Evolutionary conservation across 2,329 filamentous ascomycete genomes (phyloP).

Genomic region (Diaporthe velutina): DNA sequence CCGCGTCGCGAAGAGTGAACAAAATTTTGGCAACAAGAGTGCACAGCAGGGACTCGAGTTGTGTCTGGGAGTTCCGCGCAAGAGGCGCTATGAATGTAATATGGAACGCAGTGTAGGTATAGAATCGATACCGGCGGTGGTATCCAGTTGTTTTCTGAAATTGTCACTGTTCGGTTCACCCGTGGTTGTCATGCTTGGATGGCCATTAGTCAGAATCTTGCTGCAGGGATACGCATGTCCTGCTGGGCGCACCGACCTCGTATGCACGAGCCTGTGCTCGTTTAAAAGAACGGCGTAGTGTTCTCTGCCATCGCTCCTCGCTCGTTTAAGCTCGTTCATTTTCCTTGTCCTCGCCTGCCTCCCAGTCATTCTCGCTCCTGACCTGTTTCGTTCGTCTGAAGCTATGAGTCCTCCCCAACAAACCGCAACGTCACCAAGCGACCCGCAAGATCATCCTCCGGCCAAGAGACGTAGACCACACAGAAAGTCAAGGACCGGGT

Average conservation of each 20-base stretch:
- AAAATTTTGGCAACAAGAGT: background rate
- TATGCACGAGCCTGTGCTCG: background rate
- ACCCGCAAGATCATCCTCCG: background rate
- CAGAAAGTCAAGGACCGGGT: background rate
- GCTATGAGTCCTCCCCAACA: background rate
- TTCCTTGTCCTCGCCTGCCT: background rate
- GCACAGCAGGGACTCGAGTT: too few relatives aligned
- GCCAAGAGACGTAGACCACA: background rate
- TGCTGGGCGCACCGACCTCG: background rate
- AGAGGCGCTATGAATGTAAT: background rate
- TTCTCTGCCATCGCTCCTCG: background rate
- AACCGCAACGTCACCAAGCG: background rate
- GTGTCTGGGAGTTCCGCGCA: background rate
- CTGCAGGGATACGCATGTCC: background rate
- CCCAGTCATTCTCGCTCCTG: background rate
- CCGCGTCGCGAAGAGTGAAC: background rate
- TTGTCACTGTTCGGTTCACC: too few relatives aligned
- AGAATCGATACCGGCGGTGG: background rate
- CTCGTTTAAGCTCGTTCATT: slow-evolving; percentile 5
- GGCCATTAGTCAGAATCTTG: background rate
- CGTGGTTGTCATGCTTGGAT: too few relatives aligned
- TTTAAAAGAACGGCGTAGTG: background rate
- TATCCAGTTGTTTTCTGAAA: too few relatives aligned
- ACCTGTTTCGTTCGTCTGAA: background rate
- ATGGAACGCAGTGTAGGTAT: background rate